Evolutionary conservation across 2,329 filamentous ascomycete species (phyloP), one percentile per base, ranked within the genome.

Genomic region (Venturia aucupariae): DNA sequence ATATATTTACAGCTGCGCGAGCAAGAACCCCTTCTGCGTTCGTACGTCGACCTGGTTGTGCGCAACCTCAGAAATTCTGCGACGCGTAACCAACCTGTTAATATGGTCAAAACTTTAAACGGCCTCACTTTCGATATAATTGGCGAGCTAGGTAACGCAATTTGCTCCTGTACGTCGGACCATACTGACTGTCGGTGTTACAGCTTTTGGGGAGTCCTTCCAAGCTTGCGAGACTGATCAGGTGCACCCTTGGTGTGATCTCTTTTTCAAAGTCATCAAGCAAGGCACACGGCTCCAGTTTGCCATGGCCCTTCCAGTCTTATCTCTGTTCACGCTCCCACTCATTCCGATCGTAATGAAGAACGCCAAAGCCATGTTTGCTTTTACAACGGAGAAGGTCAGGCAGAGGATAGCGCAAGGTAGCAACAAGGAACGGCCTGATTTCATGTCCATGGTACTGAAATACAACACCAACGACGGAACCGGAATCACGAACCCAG

Each of bases 401-500:
- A 6, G n/a, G 51, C 19, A 35, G 4, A 57, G 51, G 15, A 57
- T 57, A 35, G 51, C 51, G 3, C 13, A 19, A 15, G 11, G 66
- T 68, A 32, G 66, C 68, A 32, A 63, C 35, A 2, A 61, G 13
- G 66, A 68, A 17, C 67, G 72, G 17, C 70, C 69, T 4, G 78
- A 80, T 66, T 72, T 81, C 46, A 75, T 77, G 72, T 71, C 72
- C 22, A 71, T 75, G 27, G 73, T 79, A 0, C 68, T 77, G 8
- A 67, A 68, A 3, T 69, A 74, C 63, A 72, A 74, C 41, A 72
- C 71, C 64, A 74, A 70, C 72, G 71, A 67, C 70, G 68, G 70
- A 5, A 67, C 67, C 51, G 67, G 65, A 0, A 67, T 74, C 67
- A 70, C 69, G 3, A 61, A 68, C 22, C 65, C 59, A 0, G 75